phyloP scores from a whole-genome alignment of 108 stramenopile species.

The Nitzschia inconspicua region DNA sequence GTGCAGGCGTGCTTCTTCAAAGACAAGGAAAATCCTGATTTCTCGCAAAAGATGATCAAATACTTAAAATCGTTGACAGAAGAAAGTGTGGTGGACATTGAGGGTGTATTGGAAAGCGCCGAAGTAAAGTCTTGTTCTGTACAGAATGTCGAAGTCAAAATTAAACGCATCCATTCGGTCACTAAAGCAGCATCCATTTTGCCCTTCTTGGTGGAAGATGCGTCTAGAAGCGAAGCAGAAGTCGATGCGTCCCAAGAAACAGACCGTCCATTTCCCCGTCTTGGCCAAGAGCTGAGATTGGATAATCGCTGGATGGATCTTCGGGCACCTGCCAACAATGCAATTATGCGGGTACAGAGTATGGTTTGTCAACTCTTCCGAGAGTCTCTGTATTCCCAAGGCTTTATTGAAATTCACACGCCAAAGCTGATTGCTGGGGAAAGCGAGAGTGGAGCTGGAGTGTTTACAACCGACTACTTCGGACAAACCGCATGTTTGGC shows the following conservation, averaged over 20 bases:
- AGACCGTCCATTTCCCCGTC: slow-evolving; percentile 91
- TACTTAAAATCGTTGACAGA: slow-evolving; percentile 87
- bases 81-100: slow-evolving; percentile 91
- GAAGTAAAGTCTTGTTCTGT: slow-evolving; percentile 79
- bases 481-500: slow-evolving; percentile 94
- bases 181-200: slow-evolving; percentile 79
- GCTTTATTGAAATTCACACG: slow-evolving; percentile 93
- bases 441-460: slow-evolving; percentile 93
- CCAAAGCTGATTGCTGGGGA: slow-evolving; percentile 96
- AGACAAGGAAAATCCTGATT: slow-evolving; percentile 86
- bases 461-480: slow-evolving; percentile 97
- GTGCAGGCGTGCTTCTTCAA: slow-evolving; percentile 95
- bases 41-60: slow-evolving; percentile 84
- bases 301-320: slow-evolving; percentile 96
- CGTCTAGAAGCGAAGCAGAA: slow-evolving; percentile 84
- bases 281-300: slow-evolving; percentile 88
- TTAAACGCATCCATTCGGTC: slow-evolving; percentile 83
- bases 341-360: slow-evolving; percentile 90
- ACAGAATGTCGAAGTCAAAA: slow-evolving; percentile 76
- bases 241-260: slow-evolving; percentile 90
- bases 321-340: slow-evolving; percentile 94
- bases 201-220: slow-evolving; percentile 96
- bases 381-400: slow-evolving; percentile 87
- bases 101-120: slow-evolving; percentile 78
- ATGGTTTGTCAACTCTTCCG: slow-evolving; percentile 91